Conservation (phyloP, 768 basidiomycete genomes). For the Suillus fuscotomentosus region DNA sequence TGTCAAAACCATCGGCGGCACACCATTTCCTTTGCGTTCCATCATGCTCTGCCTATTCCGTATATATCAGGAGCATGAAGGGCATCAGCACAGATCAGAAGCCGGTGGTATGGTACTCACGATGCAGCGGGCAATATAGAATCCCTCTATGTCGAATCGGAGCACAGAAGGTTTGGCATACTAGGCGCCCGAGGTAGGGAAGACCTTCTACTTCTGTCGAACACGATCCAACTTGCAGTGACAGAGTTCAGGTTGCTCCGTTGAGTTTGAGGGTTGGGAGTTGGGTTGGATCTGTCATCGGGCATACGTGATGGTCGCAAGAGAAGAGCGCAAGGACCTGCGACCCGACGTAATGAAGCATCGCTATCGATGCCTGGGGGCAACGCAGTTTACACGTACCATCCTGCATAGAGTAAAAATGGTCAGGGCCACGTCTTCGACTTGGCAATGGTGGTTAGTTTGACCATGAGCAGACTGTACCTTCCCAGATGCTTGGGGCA, state of each 20-base stretch:
- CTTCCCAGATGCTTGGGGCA: not conserved
- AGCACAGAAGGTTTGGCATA: conserved; percentile 14
- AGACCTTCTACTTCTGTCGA: not conserved
- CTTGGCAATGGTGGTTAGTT: not conserved
- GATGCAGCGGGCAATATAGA: conserved; percentile 22
- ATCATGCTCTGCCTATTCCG: conserved; percentile 19
- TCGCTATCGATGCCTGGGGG: not conserved
- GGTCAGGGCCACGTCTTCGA: not conserved
- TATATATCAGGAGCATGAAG: conserved; percentile 17
- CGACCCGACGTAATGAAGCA: not conserved
- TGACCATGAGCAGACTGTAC: not conserved
- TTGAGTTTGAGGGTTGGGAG: conserved; percentile 10
- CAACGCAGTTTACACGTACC: not conserved
- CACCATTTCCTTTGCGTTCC: conserved; percentile 17
- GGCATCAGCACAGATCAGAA: not conserved
- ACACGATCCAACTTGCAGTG: conserved; percentile 17
- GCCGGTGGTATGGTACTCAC: conserved; percentile 17
- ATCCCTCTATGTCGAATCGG: conserved; percentile 9
- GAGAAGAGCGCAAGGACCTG: not conserved
- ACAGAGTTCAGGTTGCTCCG: conserved; percentile 12
- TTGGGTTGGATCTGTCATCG: conserved; percentile 12
- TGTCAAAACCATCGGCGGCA: conserved; percentile 11
- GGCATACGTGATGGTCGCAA: conserved; percentile 12
- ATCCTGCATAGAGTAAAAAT: not conserved
- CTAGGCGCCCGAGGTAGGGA: conserved; percentile 7